phyloP scores from a whole-genome alignment of 495 filamentous ascomycete species.

The Penicillium arizonense region DNA sequence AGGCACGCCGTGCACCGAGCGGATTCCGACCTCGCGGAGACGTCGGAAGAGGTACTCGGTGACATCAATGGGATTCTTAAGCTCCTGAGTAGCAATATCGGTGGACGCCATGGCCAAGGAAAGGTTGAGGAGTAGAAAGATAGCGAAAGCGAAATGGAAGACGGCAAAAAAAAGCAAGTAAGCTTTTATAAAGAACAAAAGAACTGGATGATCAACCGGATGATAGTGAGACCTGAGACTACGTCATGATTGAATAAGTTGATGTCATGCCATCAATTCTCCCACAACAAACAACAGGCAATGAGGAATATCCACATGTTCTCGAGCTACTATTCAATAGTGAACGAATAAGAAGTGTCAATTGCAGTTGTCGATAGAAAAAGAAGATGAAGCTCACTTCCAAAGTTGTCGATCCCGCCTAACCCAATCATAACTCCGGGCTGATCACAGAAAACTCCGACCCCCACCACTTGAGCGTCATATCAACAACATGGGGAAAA shows the following conservation, averaged over 20 bases:
- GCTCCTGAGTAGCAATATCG: conserved; percentile 53
- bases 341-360: background rate
- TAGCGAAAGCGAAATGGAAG: background rate
- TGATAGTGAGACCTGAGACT: conserved; percentile 6
- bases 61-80: conserved; percentile 55
- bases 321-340: background rate
- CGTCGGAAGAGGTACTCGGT: conserved; percentile 64
- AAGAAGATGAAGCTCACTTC: background rate
- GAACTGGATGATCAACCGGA: conserved; percentile 7
- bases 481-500: conserved; percentile 25
- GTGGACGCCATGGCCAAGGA: conserved; percentile 37
- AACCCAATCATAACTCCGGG: conserved; percentile 12
- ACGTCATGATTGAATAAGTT: conserved; percentile 34
- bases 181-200: background rate
- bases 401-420: conserved; percentile 9
- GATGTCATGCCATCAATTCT: conserved; percentile 36
- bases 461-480: conserved; percentile 5
- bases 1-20: conserved; percentile 63
- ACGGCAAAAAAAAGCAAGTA: background rate
- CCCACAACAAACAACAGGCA: background rate
- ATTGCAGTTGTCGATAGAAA: background rate
- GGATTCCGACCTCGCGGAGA: conserved; percentile 60
- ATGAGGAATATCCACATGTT: background rate
- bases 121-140: background rate
- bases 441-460: conserved; percentile 18